Evolutionary conservation across 2,329 filamentous ascomycete genomes (phyloP).

Genomic region (Fusarium sp.): DNA sequence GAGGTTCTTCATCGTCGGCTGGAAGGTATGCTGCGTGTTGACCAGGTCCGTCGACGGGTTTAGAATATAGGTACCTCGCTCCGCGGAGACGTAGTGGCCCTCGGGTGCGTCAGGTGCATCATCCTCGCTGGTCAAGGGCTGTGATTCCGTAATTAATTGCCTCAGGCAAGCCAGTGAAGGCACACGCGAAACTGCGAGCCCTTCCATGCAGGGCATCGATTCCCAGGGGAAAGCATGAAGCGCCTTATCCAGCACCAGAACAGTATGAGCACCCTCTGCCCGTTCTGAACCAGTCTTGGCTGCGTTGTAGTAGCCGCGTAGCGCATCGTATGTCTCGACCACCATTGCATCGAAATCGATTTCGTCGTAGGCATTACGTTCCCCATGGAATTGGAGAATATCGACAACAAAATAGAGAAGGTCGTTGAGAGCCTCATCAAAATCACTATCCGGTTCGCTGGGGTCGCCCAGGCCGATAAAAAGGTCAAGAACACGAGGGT

Average conservation of each 20-base stretch:
- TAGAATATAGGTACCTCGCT: slow-evolving; percentile 78
- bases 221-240: slow-evolving; percentile 97
- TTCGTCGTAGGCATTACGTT: slow-evolving; percentile 96
- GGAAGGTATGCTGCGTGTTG: slow-evolving; percentile 80
- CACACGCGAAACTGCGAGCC: slow-evolving; percentile 82
- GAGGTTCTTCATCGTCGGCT: slow-evolving; percentile 68
- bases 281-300: slow-evolving; percentile 52
- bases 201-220: slow-evolving; percentile 85
- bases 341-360: slow-evolving; percentile 95
- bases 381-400: slow-evolving; percentile 94
- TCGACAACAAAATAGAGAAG: slow-evolving; percentile 96
- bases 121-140: slow-evolving; percentile 24
- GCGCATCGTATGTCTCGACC: slow-evolving; percentile 84
- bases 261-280: slow-evolving; percentile 70
- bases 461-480: slow-evolving; percentile 87
- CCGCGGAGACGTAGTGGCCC: slow-evolving; percentile 64
- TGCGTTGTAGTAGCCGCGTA: slow-evolving; percentile 77
- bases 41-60: slow-evolving; percentile 88
- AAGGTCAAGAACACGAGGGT: slow-evolving; percentile 77
- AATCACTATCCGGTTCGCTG: slow-evolving; percentile 71
- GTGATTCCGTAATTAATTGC: slow-evolving; percentile 71
- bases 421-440: slow-evolving; percentile 91
- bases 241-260: slow-evolving; percentile 90
- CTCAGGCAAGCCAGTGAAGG: slow-evolving; percentile 86
- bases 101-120: slow-evolving; percentile 28